These are phyloP conservation scores for Talaromyces stipitatus DNA, from an alignment of 495 filamentous ascomycete species.

Conservation along the genomic window DNA sequence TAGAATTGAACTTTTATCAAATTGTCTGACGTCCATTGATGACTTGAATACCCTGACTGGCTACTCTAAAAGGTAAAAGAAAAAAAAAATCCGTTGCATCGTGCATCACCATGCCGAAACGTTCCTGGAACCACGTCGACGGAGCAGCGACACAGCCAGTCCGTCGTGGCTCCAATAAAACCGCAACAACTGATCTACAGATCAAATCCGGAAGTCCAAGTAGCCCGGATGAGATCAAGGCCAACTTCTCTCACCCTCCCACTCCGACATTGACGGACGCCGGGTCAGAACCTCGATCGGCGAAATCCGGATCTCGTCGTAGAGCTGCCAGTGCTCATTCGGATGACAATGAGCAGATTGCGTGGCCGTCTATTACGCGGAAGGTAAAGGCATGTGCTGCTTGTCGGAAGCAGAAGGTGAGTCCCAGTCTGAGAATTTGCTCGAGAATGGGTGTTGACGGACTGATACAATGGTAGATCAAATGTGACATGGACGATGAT, in stretches of 20 bases:
- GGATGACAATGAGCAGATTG: slow-evolving; percentile 4
- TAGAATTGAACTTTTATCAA: background rate
- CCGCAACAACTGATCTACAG: background rate
- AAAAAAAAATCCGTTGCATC: background rate
- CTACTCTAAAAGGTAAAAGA: background rate
- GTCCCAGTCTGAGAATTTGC: background rate
- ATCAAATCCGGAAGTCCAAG: slow-evolving; percentile 5
- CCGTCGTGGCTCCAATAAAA: background rate
- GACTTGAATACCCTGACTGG: background rate
- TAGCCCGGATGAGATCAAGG: slow-evolving; percentile 2
- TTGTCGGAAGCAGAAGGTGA: slow-evolving; percentile 34
- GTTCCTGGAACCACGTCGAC: slow-evolving; percentile 5
- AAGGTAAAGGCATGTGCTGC: slow-evolving; percentile 40
- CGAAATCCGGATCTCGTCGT: background rate
- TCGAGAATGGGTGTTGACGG: background rate
- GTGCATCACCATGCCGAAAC: slow-evolving; percentile 7
- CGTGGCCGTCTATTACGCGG: slow-evolving; percentile 30
- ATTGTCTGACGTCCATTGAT: background rate
- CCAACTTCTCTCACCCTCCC: slow-evolving; percentile 3
- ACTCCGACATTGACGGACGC: slow-evolving; percentile 4
- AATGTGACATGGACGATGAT: slow-evolving; percentile 33
- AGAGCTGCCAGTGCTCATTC: slow-evolving; percentile 4
- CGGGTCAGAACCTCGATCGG: slow-evolving; percentile 1
- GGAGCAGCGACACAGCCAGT: slow-evolving; percentile 2
- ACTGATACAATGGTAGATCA: slow-evolving; percentile 21